Conservation (phyloP, 2,329 filamentous ascomycete genomes). For the Xylariaceae sp. region DNA sequence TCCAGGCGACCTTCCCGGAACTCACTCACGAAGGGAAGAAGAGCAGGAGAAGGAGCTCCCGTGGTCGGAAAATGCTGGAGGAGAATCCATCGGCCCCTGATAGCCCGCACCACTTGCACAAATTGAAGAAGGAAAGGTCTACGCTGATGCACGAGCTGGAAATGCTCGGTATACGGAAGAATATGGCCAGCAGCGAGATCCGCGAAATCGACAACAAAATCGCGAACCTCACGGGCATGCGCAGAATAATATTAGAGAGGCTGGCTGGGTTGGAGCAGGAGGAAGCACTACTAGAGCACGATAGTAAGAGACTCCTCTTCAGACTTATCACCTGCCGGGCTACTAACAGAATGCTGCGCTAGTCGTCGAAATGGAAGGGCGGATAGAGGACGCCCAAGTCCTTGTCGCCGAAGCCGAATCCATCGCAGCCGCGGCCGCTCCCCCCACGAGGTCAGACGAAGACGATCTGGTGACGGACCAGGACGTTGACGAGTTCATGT, state of each 20-base stretch:
- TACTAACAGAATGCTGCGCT: conserved; percentile 31
- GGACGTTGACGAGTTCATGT: conserved; percentile 73
- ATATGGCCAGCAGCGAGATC: conserved; percentile 96
- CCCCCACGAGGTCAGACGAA: conserved; percentile 45
- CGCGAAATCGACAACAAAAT: conserved; percentile 96
- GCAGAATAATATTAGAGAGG: conserved; percentile 82
- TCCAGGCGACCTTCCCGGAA: conserved; percentile 80
- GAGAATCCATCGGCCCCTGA: conserved; percentile 52
- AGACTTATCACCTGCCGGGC: too few species aligned
- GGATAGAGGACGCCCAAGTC: conserved; percentile 56
- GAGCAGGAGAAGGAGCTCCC: conserved; percentile 63
- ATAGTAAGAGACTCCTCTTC: too few species aligned
- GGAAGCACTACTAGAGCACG: conserved; percentile 83
- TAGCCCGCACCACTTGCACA: conserved; percentile 61
- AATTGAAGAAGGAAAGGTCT: conserved; percentile 74
- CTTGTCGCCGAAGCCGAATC: conserved; percentile 54
- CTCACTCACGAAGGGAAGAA: conserved; percentile 64
- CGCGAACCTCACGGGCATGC: conserved; percentile 85
- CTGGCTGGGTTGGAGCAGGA: conserved; percentile 84
- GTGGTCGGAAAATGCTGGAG: conserved; percentile 70
- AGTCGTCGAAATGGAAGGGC: conserved; percentile 59
- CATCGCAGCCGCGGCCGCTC: conserved; percentile 46
- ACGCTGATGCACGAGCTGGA: conserved; percentile 79
- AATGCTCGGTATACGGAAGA: conserved; percentile 87
- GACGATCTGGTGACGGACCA: conserved; percentile 48